Base-by-base conservation (phyloP, 2,329 filamentous ascomycete species). In the Verruconis gallopava region DNA sequence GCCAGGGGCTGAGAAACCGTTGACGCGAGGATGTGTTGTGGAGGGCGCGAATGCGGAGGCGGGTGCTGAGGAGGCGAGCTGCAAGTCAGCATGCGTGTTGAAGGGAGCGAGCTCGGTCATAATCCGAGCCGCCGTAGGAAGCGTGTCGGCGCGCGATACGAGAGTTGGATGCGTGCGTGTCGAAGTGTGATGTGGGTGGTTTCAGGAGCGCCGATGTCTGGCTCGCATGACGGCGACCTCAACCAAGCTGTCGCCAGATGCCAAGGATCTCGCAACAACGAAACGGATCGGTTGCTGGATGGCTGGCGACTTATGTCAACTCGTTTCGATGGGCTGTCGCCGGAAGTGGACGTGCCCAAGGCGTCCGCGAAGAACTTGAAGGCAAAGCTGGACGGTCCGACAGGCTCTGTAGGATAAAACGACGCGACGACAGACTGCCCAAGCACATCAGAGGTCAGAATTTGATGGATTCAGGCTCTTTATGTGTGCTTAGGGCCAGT, bases 41-140 rank as follows among this genome's bases (percentile, higher is more conserved):
- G 53, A 50, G 49, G 53, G 49, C 41, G 40, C 50, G 46, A 37
- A 22, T 20, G 44, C 19, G 19, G 20, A 49, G 47, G 52, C 55
- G 39, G 49, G 43, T 52, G 57, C 53, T 50, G 55, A 50, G 44
- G 58, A 53, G 55, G 54, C 53, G 48, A 55, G 59, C 60, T 62
- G 60, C 55, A 53, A 48, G 44, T 63, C 60, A 62, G 60, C 60
- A 58, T 61, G 57, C 55, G 57, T 55, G 55, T 56, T 54, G 46
- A 60, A 47, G 49, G 59, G 57, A 50, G 59, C 55, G 52, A 61
- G 53, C 52, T 63, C 60, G 54, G 60, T 63, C 60, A 63, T 63
- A 58, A 53, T 62, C 56, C 56, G 54, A 50, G 54, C 50, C 48
- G 48, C 42, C 18, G 21, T 48, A 49, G 46, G 44, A 47, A 28